Conservation (phyloP, 148 eudicot genomes). For the Drosera capensis region DNA sequence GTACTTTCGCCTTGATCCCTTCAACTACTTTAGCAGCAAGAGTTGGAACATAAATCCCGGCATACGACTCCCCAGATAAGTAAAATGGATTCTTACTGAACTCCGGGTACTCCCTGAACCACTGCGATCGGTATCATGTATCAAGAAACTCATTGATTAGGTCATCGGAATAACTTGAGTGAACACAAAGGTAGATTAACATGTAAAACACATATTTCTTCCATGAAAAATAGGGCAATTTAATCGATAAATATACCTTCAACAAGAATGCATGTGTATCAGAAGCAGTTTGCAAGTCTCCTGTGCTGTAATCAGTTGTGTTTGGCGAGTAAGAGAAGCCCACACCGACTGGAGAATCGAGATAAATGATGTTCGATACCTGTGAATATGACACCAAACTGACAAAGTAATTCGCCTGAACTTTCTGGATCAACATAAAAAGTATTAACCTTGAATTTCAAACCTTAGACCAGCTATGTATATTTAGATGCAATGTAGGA, state of each 20-base stretch:
- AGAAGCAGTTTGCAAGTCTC: conserved; percentile 22
- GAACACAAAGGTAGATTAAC: too few relatives aligned
- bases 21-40: too few relatives aligned
- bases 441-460: neutral
- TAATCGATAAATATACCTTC: conserved; percentile 15
- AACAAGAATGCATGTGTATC: conserved; percentile 20
- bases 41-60: too few relatives aligned
- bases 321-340: conserved; percentile 23
- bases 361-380: conserved; percentile 32
- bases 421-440: neutral
- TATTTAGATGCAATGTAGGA: conserved; percentile 28
- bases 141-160: too few relatives aligned
- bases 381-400: neutral
- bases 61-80: too few relatives aligned
- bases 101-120: too few relatives aligned
- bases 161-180: too few relatives aligned
- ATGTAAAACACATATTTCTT: too few relatives aligned
- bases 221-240: too few relatives aligned
- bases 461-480: conserved; percentile 41
- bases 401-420: too few relatives aligned
- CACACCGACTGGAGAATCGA: conserved; percentile 28
- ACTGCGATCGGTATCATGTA: too few relatives aligned
- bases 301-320: conserved; percentile 13
- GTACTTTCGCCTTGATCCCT: conserved; percentile 20
- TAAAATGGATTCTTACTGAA: too few relatives aligned